Evolutionary conservation across 2,329 filamentous ascomycete species (phyloP), one percentile per base, ranked within the genome.

Genomic region (Cladosporium sp.): DNA sequence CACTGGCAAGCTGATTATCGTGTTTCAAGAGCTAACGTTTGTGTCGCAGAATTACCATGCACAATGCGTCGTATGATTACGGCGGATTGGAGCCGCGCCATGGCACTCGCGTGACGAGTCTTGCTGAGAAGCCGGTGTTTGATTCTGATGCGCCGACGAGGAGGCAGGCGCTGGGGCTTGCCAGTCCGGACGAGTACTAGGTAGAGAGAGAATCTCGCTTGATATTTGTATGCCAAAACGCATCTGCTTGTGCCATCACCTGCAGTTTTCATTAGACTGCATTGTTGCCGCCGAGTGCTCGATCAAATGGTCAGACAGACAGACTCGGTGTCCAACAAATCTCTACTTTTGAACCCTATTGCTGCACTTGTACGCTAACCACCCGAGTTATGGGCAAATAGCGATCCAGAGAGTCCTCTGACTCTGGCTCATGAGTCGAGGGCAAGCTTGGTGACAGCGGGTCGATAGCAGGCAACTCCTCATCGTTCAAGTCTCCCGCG

Each of bases 21-120:
- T 47, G 18, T n/a, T 38, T 4, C 15, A 21, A 14, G 47, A 36
- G 15, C 54, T 65, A 55, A 65, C 63, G 4, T 24, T 5, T 11
- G 18, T 15, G 7, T 0, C 15, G 38, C 41, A 68, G 69, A 34
- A 64, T 65, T 15, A 59, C 90, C 0, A 91, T 91, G 44, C 89
- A 92, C 71, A 91, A 90, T 68, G 89, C 89, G 0, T 88, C 86
- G 71, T 92, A 88, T 88, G 89, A 92, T 70, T 92, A 92, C 72
- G 88, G 86, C 38, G 88, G 88, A 1, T 82, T 80, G 24, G 82
- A 91, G 73, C 87, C 89, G 0, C 81, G 90, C 47, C 90, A 92
- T 74, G 90, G 90, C 2, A 92, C 89, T 0, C 82, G 90, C 32
- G 89, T 92, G 3, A 92, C 89, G 0, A 82, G 87, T 8, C 77